Conservation (phyloP, 2,329 filamentous ascomycete genomes). For the Penicillium fuscoglaucum region DNA sequence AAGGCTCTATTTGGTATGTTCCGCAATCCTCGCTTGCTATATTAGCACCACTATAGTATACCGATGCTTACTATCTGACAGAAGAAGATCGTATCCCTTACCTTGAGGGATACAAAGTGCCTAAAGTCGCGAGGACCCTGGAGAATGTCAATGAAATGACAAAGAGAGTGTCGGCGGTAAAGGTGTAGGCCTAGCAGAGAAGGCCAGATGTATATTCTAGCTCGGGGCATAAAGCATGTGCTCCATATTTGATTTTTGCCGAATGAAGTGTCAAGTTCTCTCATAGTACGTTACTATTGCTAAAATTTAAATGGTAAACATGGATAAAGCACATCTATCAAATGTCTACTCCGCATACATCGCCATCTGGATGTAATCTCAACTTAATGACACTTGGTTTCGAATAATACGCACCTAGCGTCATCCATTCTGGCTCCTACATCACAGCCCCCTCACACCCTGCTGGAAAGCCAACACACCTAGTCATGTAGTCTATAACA, state of each 20-base stretch:
- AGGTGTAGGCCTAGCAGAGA: not conserved
- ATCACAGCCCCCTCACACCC: too few species aligned
- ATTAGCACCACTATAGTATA: not conserved
- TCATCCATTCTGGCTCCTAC: too few species aligned
- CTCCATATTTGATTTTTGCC: not conserved
- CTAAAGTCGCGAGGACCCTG: not conserved
- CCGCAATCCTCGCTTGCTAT: not conserved
- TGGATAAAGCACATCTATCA: not conserved
- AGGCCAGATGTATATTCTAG: not conserved
- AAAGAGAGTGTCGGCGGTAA: not conserved
- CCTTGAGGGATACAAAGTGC: not conserved
- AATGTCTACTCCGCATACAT: not conserved
- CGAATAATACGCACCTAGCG: too few species aligned
- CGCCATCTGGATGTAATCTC: not conserved
- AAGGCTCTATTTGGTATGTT: not conserved
- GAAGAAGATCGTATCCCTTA: constrained; percentile 4
- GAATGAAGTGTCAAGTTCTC: not conserved
- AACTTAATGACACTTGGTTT: too few species aligned
- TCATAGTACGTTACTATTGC: too few species aligned
- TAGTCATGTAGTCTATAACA: too few species aligned
- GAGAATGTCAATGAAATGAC: not conserved
- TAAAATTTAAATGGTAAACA: not conserved
- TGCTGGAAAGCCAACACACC: too few species aligned
- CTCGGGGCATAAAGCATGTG: not conserved
- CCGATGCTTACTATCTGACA: not conserved